Evolutionary conservation across 2,329 filamentous ascomycete genomes (phyloP).

Genomic region (Esteya vermicola): DNA sequence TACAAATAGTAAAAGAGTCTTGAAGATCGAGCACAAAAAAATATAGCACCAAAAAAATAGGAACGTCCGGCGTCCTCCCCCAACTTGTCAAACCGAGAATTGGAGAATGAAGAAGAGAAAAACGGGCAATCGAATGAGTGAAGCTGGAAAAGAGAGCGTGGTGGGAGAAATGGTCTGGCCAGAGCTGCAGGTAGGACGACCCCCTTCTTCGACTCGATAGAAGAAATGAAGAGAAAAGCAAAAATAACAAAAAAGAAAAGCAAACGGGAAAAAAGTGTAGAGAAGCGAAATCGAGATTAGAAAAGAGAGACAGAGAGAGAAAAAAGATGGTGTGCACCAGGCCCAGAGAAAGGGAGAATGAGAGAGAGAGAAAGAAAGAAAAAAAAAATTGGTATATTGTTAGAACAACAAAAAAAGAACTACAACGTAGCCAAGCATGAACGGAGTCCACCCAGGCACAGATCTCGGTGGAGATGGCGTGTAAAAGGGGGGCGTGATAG

Average conservation of each 20-base stretch:
- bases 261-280: slow-evolving; percentile 1
- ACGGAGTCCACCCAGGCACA: no score
- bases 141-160: neutral
- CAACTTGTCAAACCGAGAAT: no score
- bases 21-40: neutral
- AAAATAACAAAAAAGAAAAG: neutral
- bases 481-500: no score
- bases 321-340: no score
- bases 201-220: neutral
- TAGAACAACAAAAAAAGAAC: neutral
- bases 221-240: neutral
- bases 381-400: neutral
- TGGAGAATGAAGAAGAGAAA: no score
- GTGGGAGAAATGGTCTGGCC: neutral
- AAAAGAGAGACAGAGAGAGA: neutral
- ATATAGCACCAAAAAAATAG: neutral
- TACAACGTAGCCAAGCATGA: no score
- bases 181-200: neutral
- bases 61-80: slow-evolving; percentile 9
- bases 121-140: no score
- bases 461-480: no score
- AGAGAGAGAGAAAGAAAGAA: neutral
- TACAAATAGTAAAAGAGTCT: no score
- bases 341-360: neutral
- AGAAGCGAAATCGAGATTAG: neutral